Evolutionary conservation across 208 protist species (phyloP).

Genomic region (Leishmania gerbilli): DNA sequence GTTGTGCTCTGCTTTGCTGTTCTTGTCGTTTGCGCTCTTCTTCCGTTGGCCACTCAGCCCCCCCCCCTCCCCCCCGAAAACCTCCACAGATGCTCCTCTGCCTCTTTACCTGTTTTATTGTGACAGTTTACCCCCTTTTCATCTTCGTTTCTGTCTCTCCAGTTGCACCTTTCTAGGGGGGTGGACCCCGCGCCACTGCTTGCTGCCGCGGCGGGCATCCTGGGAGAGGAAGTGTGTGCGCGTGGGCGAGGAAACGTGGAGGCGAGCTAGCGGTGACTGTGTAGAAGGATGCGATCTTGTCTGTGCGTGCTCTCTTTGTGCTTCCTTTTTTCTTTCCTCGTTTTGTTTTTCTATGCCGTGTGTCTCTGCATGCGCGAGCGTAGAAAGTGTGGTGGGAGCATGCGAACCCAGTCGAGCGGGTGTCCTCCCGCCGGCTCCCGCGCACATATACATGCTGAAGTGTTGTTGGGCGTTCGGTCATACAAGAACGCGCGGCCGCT

Average conservation of each 20-base stretch:
- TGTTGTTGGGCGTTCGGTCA: background rate
- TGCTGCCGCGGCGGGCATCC: background rate
- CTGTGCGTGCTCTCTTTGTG: background rate
- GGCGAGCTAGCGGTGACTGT: background rate
- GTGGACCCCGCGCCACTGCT: background rate
- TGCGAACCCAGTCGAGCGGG: background rate
- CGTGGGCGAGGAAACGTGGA: background rate
- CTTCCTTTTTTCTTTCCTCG: background rate
- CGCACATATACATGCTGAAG: background rate
- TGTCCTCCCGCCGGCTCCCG: background rate
- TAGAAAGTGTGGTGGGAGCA: background rate
- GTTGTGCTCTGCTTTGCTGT: background rate
- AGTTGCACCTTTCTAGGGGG: background rate
- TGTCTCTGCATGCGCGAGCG: background rate
- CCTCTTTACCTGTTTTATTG: background rate
- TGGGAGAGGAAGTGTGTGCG: background rate
- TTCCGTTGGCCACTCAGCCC: too few relatives aligned
- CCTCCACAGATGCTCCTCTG: background rate
- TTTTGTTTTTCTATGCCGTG: background rate
- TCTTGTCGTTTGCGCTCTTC: background rate
- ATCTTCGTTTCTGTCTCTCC: background rate
- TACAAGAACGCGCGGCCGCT: background rate
- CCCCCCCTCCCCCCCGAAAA: too few relatives aligned
- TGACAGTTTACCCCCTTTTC: too few relatives aligned
- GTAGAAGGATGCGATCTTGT: background rate